phyloP scores from a whole-genome alignment of 306 rosid species.

The Prunus padus region DNA sequence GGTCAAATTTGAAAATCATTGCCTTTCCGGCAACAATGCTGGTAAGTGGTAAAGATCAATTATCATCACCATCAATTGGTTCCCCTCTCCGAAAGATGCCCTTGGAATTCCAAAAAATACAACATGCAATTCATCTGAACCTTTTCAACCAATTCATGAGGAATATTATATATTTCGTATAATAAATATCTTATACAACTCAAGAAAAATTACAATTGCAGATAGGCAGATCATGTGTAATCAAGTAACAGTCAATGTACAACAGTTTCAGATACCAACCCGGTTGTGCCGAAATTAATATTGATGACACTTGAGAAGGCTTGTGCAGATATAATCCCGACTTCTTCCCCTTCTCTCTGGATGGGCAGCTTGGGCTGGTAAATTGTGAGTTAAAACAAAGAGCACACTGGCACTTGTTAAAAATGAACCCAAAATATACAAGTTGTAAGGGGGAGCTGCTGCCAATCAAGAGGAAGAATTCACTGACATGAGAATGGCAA shows the following conservation, averaged over 20 bases:
- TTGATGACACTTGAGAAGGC: slow-evolving; percentile 31
- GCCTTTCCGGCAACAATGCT: not conserved
- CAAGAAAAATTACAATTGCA: slow-evolving; percentile 51
- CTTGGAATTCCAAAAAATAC: not conserved
- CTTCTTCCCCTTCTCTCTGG: slow-evolving; percentile 21
- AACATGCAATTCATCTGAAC: slow-evolving; percentile 1
- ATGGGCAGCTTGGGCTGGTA: slow-evolving; percentile 22
- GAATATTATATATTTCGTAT: slow-evolving; percentile 28
- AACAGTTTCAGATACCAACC: slow-evolving; percentile 42
- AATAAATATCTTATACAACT: slow-evolving; percentile 32
- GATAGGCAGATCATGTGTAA: slow-evolving; percentile 32
- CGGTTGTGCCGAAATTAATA: slow-evolving; percentile 9
- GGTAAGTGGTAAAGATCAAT: not conserved
- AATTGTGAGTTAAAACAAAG: slow-evolving; percentile 32
- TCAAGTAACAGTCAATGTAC: slow-evolving; percentile 53
- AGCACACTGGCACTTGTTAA: slow-evolving; percentile 30
- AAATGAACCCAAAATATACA: slow-evolving; percentile 51
- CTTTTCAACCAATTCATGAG: slow-evolving; percentile 25
- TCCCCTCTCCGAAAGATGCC: not conserved
- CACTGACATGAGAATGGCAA: slow-evolving; percentile 24
- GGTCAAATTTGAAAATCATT: not conserved
- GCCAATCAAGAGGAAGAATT: slow-evolving; percentile 38
- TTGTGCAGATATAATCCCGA: slow-evolving; percentile 25
- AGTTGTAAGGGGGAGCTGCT: slow-evolving; percentile 34
- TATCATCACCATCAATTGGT: not conserved